Conservation (phyloP, 1,284 basidiomycete genomes). For the Fistulina hepatica region DNA sequence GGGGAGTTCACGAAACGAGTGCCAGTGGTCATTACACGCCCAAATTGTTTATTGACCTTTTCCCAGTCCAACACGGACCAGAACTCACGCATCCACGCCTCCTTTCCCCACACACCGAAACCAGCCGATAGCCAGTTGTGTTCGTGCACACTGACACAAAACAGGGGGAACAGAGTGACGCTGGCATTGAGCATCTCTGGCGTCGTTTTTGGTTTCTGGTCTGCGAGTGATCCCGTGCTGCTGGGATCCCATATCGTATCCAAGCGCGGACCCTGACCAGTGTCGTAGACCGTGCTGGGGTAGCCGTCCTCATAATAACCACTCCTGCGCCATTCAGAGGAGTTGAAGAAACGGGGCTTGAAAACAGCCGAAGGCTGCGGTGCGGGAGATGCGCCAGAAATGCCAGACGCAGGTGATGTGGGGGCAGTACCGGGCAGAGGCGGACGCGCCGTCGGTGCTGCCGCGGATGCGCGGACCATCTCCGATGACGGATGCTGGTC, state of each 20-base stretch:
- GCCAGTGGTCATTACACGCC: no score
- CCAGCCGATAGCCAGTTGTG: slow-evolving; percentile 85
- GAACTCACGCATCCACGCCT: slow-evolving; percentile 82
- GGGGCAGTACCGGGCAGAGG: no score
- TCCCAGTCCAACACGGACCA: slow-evolving; percentile 87
- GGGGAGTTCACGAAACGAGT: no score
- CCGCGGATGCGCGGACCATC: neutral
- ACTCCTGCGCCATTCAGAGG: no score
- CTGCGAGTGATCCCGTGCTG: slow-evolving; percentile 10
- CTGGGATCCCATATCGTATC: neutral
- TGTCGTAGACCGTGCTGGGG: neutral
- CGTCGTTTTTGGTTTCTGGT: slow-evolving; percentile 11
- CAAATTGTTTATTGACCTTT: slow-evolving; percentile 45
- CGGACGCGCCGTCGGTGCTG: no score
- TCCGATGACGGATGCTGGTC: no score
- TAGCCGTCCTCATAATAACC: no score
- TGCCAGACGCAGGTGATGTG: neutral
- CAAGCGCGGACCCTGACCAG: neutral
- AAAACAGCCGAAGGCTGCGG: neutral
- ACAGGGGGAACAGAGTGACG: slow-evolving; percentile 61
- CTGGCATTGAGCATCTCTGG: slow-evolving; percentile 29
- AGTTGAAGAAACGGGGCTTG: neutral
- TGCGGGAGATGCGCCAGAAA: neutral
- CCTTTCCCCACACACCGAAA: slow-evolving; percentile 92
- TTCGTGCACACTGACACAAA: slow-evolving; percentile 83